Evolutionary conservation across 129 eudicot species (phyloP), one percentile per base, ranked within the genome.

Genomic region (Scalesia atractyloides): DNA sequence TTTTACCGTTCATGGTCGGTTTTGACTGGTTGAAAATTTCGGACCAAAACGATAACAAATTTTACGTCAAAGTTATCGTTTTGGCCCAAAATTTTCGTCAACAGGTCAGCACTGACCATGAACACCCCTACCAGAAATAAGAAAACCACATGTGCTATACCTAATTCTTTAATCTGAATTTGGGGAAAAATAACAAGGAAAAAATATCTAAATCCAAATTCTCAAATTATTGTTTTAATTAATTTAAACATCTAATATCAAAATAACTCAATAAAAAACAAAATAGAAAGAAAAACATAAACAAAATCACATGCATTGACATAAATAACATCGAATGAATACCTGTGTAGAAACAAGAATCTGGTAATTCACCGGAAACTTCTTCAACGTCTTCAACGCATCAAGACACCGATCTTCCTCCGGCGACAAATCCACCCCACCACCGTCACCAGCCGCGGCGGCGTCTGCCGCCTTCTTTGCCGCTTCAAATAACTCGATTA

Each of bases 391-490:
- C 3, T 84, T 87, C 73, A 92, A 75, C 0, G 93, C 87, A 39
- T 92, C 96, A 41, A 92, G 79, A 59, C 96, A 92, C 3, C 90
- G 95, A 30, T 85, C 89, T 86, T 89, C 97, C 79, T 88, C 98
- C 76, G 82, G 77, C 15, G 81, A 73, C 0, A 79, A 72, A 9
- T 70, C 84, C 18, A 11, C 77, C 16, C 17, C 75, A 41, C 59
- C 74, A 19, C 41, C 75, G 9, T 43, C 75, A 12, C 44, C 66
- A 14, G 18, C 49, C 33, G 80, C 80, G 1, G 90, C 88, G 5
- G 84, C 92, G 52, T 84, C 96, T 0, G 96, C 97, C 14, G 98
- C 86, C 51, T 84, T 93, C 82, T 93, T 88, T 60, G 69, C 98
- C 78, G 81, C 73, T 56, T 90, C 92, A 44, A 85, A 90, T 34